These are phyloP conservation scores for Laetiporus sulphureus DNA, from an alignment of 1,284 basidiomycete species.

Conservation along the genomic window DNA sequence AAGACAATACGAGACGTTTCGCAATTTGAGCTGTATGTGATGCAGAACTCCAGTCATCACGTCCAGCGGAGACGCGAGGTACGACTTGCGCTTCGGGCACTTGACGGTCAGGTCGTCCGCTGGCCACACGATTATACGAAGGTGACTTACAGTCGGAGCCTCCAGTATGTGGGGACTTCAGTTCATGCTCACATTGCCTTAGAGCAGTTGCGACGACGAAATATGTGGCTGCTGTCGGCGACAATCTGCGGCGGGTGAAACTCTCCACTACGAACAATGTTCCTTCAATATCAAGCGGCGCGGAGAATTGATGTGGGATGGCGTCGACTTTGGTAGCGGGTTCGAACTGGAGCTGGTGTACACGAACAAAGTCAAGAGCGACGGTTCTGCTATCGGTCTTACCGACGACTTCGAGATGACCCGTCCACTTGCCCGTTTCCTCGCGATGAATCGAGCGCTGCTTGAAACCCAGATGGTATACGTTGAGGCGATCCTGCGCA, in stretches of 20 bases:
- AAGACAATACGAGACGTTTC: conserved; percentile 40
- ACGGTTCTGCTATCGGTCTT: conserved; percentile 58
- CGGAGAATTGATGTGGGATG: conserved; percentile 52
- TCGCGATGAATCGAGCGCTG: conserved; percentile 52
- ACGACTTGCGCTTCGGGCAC: conserved; percentile 58
- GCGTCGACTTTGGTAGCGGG: conserved; percentile 59
- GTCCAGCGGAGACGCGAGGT: conserved; percentile 53
- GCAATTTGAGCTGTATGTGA: conserved; percentile 56
- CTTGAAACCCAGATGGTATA: conserved; percentile 39
- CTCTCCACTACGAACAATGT: conserved; percentile 44
- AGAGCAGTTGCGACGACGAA: conserved; percentile 39
- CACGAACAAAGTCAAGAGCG: conserved; percentile 40
- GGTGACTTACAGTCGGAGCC: conserved; percentile 38
- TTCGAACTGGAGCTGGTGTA: conserved; percentile 64
- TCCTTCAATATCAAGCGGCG: conserved; percentile 51
- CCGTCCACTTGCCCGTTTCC: conserved; percentile 54
- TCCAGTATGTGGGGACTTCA: too few relatives aligned
- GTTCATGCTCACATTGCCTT: too few relatives aligned
- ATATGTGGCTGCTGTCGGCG: conserved; percentile 36
- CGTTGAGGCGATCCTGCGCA: conserved; percentile 42
- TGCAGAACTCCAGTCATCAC: conserved; percentile 53
- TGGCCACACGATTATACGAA: conserved; percentile 63
- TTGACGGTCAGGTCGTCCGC: conserved; percentile 58
- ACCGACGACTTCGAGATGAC: conserved; percentile 66
- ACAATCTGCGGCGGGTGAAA: conserved; percentile 43